phyloP scores from a whole-genome alignment of 2,329 filamentous ascomycete genomes.

The Blastomyces emzantsi region DNA sequence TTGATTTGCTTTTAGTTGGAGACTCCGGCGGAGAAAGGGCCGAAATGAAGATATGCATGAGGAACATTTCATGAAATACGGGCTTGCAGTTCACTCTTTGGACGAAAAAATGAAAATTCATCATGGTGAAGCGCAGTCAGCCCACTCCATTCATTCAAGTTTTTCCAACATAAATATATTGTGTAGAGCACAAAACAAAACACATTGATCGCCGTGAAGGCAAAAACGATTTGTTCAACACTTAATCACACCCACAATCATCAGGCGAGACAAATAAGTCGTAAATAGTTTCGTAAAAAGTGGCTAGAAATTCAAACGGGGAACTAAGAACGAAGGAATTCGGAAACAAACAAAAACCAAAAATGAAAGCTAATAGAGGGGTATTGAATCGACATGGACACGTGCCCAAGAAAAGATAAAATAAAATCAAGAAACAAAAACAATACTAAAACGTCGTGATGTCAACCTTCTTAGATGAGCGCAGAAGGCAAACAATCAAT shows the following conservation, averaged over 20 bases:
- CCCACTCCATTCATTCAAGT: not conserved
- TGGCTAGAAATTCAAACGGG: not conserved
- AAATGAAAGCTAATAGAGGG: not conserved
- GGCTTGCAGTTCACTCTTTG: not conserved
- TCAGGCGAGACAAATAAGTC: not conserved
- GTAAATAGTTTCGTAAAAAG: conserved; percentile 1
- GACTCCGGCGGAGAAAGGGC: not conserved
- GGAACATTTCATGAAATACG: not conserved
- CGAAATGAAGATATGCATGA: not conserved
- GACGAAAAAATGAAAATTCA: not conserved
- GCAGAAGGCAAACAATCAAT: not conserved
- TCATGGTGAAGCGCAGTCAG: not conserved
- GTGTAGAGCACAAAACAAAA: not conserved
- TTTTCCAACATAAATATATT: not conserved
- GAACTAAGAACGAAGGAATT: not conserved
- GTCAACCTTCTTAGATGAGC: not conserved
- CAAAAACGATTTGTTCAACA: not conserved
- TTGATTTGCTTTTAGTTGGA: not conserved
- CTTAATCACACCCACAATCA: not conserved
- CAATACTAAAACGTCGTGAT: not conserved
- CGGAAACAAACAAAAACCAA: not conserved
- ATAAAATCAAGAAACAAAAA: not conserved
- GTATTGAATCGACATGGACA: not conserved
- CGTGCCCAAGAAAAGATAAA: not conserved
- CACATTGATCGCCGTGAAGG: not conserved